A percentile compares a stretch with the other conserved stretches of the same genome.
phyloP scores from a whole-genome alignment of 192 early-diverging fungal genomes.

The Rhizophlyctis rosea region DNA sequence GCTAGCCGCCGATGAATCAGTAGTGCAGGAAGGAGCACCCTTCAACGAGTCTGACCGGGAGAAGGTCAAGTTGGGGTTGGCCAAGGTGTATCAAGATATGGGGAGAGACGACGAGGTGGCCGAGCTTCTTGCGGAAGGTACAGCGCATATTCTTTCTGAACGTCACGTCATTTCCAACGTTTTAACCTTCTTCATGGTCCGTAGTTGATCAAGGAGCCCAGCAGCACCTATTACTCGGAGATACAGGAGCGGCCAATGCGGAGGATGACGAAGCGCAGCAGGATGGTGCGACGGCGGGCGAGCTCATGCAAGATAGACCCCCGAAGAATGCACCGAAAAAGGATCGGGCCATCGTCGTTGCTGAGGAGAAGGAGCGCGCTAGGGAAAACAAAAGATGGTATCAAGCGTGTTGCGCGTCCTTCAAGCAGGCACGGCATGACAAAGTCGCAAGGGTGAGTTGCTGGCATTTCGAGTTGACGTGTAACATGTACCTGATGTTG shows the following conservation, averaged over 20 bases:
- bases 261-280: too few species aligned
- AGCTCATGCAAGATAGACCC: too few species aligned
- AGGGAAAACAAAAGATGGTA: conserved; percentile 10
- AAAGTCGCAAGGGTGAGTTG: conserved; percentile 12
- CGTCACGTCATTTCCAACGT: too few species aligned
- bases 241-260: too few species aligned
- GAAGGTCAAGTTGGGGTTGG: conserved; percentile 66
- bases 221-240: too few species aligned
- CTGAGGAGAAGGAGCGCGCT: conserved; percentile 7
- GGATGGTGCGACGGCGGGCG: too few species aligned
- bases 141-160: too few species aligned
- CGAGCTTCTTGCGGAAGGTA: conserved; percentile 26
- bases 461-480: neutral
- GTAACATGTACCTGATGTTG: neutral
- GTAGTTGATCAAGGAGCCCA: too few species aligned
- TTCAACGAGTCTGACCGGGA: too few species aligned
- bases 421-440: conserved; percentile 3
- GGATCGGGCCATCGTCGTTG: conserved; percentile 22
- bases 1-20: too few species aligned
- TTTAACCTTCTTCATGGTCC: too few species aligned
- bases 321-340: too few species aligned
- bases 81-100: conserved; percentile 69
- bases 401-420: conserved; percentile 4
- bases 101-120: conserved; percentile 48
- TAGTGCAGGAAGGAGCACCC: neutral